These are phyloP conservation scores for Lipomyces yamanashiensis DNA, from an alignment of 805 yeast species.

Conservation along the genomic window DNA sequence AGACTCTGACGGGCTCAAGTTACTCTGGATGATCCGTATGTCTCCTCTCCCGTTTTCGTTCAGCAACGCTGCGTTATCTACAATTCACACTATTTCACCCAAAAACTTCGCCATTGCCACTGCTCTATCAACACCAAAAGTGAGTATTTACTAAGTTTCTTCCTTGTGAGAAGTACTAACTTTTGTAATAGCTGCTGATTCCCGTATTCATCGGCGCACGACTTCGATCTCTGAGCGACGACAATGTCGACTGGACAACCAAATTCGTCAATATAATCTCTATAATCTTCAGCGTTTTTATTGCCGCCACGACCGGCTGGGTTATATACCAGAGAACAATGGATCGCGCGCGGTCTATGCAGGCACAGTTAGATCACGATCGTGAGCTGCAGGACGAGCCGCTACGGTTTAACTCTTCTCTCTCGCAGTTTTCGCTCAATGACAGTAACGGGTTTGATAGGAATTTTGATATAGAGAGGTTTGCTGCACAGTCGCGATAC, in stretches of 20 bases:
- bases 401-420: conserved; percentile 1
- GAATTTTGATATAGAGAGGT: conserved; percentile 7
- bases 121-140: conserved; percentile 72
- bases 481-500: conserved; percentile 1
- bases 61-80: conserved; percentile 89
- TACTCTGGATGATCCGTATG: conserved; percentile 73
- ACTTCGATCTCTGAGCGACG: conserved; percentile 32
- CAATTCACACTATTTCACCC: conserved; percentile 74
- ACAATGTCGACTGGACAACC: conserved; percentile 16
- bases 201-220: conserved; percentile 36
- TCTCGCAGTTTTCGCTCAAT: not conserved
- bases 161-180: too few relatives aligned
- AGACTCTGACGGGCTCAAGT: conserved; percentile 67
- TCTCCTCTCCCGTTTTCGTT: conserved; percentile 94
- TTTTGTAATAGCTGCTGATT: conserved; percentile 21
- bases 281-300: conserved; percentile 18
- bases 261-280: conserved; percentile 29
- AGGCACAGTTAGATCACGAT: conserved; percentile 13
- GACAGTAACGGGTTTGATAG: not conserved
- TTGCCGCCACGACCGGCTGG: conserved; percentile 34
- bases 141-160: not conserved
- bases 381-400: conserved; percentile 22
- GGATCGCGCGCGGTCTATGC: conserved; percentile 25
- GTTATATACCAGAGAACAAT: conserved; percentile 31
- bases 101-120: conserved; percentile 72